phyloP scores from a whole-genome alignment of 768 basidiomycete genomes.

The Phylloporus rhodoxanthus region DNA sequence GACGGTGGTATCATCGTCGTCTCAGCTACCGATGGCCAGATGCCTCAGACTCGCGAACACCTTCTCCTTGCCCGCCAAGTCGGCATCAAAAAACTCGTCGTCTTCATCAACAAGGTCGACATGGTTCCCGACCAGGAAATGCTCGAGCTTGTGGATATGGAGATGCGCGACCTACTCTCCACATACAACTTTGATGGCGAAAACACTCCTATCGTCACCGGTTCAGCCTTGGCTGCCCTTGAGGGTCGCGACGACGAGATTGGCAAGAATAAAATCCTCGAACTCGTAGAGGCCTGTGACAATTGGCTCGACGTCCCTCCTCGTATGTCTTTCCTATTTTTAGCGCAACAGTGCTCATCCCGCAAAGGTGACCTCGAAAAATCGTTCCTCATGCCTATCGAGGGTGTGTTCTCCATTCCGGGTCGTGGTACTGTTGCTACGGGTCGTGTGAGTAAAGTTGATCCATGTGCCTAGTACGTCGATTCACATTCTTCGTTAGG shows the following conservation, averaged over 20 bases:
- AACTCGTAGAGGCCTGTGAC: constrained; percentile 84
- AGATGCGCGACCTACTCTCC: constrained; percentile 93
- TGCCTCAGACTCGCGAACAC: constrained; percentile 99
- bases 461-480: not conserved
- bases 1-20: constrained; percentile 95
- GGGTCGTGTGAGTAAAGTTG: constrained; percentile 59
- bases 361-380: constrained; percentile 86
- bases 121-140: constrained; percentile 95
- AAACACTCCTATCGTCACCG: constrained; percentile 96
- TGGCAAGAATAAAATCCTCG: constrained; percentile 74
- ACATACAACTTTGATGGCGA: constrained; percentile 97
- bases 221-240: constrained; percentile 91
- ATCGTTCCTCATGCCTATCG: constrained; percentile 93
- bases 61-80: constrained; percentile 96
- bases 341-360: not conserved
- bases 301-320: constrained; percentile 90
- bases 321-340: constrained; percentile 46
- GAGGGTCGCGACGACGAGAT: constrained; percentile 78
- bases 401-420: constrained; percentile 97
- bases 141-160: constrained; percentile 99
- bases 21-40: constrained; percentile 97
- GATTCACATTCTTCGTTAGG: constrained; percentile 37
- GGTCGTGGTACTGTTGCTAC: constrained; percentile 98
- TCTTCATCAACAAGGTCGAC: constrained; percentile 99
- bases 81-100: constrained; percentile 93